Percentiles rank a stretch among this genome's conserved stretches.
phyloP scores from a whole-genome alignment of 148 eudicot genomes.

The Nepenthes mirabilis region DNA sequence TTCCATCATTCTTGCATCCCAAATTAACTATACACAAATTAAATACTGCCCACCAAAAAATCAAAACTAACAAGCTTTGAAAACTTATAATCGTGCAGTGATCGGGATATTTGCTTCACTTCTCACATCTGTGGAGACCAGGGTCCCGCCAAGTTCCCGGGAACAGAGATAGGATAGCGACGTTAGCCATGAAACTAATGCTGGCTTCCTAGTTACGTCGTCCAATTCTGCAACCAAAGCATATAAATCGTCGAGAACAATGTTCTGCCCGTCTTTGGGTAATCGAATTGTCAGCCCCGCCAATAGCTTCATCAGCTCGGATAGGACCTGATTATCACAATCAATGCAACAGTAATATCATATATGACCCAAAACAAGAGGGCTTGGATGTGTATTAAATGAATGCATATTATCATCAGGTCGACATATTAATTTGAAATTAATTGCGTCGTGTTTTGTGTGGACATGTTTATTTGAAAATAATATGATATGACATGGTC shows the following conservation, averaged over 20 bases:
- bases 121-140: conserved; percentile 11
- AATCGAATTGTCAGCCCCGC: conserved; percentile 50
- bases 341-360: neutral
- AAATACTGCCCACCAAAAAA: too few relatives aligned
- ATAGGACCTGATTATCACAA: conserved; percentile 40
- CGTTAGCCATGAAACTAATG: conserved; percentile 88
- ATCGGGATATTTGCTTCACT: conserved; percentile 14
- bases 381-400: too few relatives aligned
- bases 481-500: neutral
- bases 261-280: conserved; percentile 53
- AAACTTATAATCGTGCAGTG: conserved; percentile 29
- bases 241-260: conserved; percentile 60
- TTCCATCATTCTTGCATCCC: too few relatives aligned
- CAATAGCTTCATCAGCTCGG: conserved; percentile 69
- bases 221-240: conserved; percentile 83
- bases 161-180: conserved; percentile 75
- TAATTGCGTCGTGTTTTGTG: too few relatives aligned
- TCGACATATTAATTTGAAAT: too few relatives aligned
- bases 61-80: too few relatives aligned
- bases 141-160: conserved; percentile 17
- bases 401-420: too few relatives aligned
- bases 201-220: conserved; percentile 74
- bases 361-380: conserved; percentile 6
- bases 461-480: neutral
- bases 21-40: too few relatives aligned